Evolutionary conservation across 179 eudicot genomes (phyloP).

Genomic region (Vitellaria paradoxa): DNA sequence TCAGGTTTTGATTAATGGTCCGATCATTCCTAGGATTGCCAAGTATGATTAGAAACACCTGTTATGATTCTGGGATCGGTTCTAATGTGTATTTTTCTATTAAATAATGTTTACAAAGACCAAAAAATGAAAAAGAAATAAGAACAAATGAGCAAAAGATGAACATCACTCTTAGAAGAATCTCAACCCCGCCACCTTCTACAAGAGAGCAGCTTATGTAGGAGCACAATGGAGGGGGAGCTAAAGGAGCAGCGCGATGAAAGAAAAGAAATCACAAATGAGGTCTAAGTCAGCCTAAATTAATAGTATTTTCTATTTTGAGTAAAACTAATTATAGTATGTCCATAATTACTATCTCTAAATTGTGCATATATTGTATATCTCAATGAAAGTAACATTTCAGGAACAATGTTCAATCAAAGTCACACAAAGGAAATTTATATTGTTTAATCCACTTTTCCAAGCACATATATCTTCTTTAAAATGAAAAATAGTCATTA

Average conservation of each 20-base stretch:
- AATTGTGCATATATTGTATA: neutral
- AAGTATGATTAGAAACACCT: constrained; percentile 2
- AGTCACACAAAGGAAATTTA: neutral
- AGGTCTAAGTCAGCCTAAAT: too few relatives aligned
- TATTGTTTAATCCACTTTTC: neutral
- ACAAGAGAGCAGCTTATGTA: too few relatives aligned
- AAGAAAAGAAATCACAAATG: too few relatives aligned
- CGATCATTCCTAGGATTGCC: constrained; percentile 26
- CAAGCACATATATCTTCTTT: neutral
- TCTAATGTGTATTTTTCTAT: too few relatives aligned
- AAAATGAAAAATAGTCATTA: neutral
- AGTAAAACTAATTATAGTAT: neutral
- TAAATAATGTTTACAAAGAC: too few relatives aligned
- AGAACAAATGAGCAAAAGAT: too few relatives aligned
- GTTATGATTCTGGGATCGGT: too few relatives aligned
- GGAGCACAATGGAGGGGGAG: constrained; percentile 6
- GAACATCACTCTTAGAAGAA: too few relatives aligned
- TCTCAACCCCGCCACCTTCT: too few relatives aligned
- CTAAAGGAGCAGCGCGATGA: too few relatives aligned
- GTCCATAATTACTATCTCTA: neutral
- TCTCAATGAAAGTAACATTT: neutral
- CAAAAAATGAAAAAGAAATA: too few relatives aligned
- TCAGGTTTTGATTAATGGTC: constrained; percentile 19
- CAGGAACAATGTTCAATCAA: neutral
- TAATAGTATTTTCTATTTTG: neutral